These are phyloP conservation scores for Amesomyces nigricolor DNA, from an alignment of 2,329 filamentous ascomycete species.

Conservation along the genomic window DNA sequence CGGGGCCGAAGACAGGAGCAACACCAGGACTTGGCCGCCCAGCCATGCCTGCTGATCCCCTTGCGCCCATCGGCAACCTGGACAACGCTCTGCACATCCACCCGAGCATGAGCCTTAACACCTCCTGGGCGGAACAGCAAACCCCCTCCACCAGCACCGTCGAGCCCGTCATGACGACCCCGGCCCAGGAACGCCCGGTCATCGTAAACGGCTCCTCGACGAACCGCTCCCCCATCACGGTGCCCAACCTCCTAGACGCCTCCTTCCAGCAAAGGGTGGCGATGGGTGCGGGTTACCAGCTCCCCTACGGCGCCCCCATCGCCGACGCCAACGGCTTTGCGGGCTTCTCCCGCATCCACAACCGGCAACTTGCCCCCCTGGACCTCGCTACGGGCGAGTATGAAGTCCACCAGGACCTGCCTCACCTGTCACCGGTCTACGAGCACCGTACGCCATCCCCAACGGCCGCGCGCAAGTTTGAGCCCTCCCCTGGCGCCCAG, in stretches of 20 bases:
- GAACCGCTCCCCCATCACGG: constrained; percentile 19
- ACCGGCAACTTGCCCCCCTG: constrained; percentile 47
- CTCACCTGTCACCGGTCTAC: constrained; percentile 66
- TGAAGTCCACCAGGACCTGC: constrained; percentile 39
- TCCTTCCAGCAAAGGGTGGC: constrained; percentile 32
- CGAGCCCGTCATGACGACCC: constrained; percentile 28
- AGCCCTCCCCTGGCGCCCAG: constrained; percentile 29
- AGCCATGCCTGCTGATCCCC: constrained; percentile 26
- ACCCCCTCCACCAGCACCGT: constrained; percentile 21
- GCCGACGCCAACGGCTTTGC: constrained; percentile 30
- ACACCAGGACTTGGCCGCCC: constrained; percentile 27
- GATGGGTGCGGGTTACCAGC: constrained; percentile 22
- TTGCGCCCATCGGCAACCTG: constrained; percentile 29
- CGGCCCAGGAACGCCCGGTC: constrained; percentile 40
- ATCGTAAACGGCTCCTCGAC: constrained; percentile 41
- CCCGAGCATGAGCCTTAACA: constrained; percentile 29
- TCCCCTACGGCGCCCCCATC: constrained; percentile 25
- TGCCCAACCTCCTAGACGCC: constrained; percentile 20
- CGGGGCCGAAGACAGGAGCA: constrained; percentile 30
- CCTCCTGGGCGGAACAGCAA: constrained; percentile 22
- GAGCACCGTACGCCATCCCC: constrained; percentile 69
- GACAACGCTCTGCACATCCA: constrained; percentile 37
- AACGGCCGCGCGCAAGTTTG: constrained; percentile 51
- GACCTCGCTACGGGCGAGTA: constrained; percentile 48
- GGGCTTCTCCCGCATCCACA: constrained; percentile 30